A percentile compares a stretch with the other conserved stretches of the same genome.
Evolutionary conservation across 2,329 filamentous ascomycete species (phyloP).

Genomic region (Colletotrichum shisoi): DNA sequence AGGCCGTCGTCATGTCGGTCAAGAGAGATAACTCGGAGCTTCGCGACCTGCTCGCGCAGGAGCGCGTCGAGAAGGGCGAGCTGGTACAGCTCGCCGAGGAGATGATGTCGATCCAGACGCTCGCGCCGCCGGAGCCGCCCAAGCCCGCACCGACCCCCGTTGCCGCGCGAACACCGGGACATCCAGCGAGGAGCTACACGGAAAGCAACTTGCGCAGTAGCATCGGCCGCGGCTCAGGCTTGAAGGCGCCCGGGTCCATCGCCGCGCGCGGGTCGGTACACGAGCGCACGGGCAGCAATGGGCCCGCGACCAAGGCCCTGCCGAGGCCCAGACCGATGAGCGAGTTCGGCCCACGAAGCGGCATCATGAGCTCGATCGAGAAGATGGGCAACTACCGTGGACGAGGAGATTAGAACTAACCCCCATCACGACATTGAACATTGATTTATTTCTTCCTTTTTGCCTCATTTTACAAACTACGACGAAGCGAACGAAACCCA

Average conservation of each 20-base stretch:
- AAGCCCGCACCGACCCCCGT: conserved; percentile 41
- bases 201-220: conserved; percentile 62
- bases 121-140: conserved; percentile 46
- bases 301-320: conserved; percentile 51
- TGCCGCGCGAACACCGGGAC: conserved; percentile 37
- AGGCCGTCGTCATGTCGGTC: conserved; percentile 74
- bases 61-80: conserved; percentile 84
- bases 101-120: conserved; percentile 75
- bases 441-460: conserved; percentile 3
- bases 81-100: conserved; percentile 83
- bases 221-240: conserved; percentile 63
- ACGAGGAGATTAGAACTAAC: conserved; percentile 46
- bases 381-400: conserved; percentile 76
- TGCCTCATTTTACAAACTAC: neutral
- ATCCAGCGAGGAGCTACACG: conserved; percentile 42
- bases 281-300: conserved; percentile 56
- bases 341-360: conserved; percentile 63
- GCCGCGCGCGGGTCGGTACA: conserved; percentile 59
- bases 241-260: conserved; percentile 66
- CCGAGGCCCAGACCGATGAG: conserved; percentile 57
- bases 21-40: conserved; percentile 74
- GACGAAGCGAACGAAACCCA: conserved; percentile 33
- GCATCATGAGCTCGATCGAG: conserved; percentile 86
- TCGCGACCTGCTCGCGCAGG: conserved; percentile 71
- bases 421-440: neutral